Evolutionary conservation across 164 flowering plant species (phyloP).

Genomic region (Macadamia integrifolia): DNA sequence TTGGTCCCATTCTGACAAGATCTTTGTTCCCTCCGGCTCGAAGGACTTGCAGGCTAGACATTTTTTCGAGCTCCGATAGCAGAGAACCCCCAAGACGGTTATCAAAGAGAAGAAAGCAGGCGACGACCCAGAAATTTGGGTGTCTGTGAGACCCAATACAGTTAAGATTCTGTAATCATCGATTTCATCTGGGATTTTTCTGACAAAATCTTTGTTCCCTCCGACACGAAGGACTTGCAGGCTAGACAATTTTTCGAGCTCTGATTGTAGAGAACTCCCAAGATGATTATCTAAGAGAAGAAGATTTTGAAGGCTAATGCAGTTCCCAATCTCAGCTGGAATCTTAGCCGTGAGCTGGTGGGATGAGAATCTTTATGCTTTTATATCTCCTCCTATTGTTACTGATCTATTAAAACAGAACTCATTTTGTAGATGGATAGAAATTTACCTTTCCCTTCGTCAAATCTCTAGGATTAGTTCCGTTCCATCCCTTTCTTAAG

Average conservation of each 20-base stretch:
- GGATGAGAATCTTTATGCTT: too few species aligned
- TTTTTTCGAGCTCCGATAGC: slow-evolving; percentile 46
- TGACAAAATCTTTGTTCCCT: slow-evolving; percentile 66
- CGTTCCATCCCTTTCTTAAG: slow-evolving; percentile 24
- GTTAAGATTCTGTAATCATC: slow-evolving; percentile 47
- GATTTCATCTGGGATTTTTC: slow-evolving; percentile 56
- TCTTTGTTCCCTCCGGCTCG: too few species aligned
- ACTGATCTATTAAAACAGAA: slow-evolving; percentile 19
- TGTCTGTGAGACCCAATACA: slow-evolving; percentile 53
- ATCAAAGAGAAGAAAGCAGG: slow-evolving; percentile 62
- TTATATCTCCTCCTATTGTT: slow-evolving; percentile 30
- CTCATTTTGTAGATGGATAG: slow-evolving; percentile 49
- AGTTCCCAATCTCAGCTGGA: too few species aligned
- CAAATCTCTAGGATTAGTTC: slow-evolving; percentile 53
- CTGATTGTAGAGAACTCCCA: slow-evolving; percentile 45
- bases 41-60: too few species aligned
- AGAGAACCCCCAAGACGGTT: slow-evolving; percentile 66
- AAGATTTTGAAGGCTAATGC: too few species aligned
- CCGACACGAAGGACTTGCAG: slow-evolving; percentile 63
- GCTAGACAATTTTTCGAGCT: slow-evolving; percentile 40
- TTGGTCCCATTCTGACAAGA: too few species aligned
- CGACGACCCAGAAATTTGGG: slow-evolving; percentile 46
- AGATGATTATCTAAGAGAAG: slow-evolving; percentile 10
- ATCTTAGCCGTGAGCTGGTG: too few species aligned
- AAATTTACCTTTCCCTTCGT: slow-evolving; percentile 67